Conservation (phyloP, 768 basidiomycete species). For the Mrakia frigida region DNA sequence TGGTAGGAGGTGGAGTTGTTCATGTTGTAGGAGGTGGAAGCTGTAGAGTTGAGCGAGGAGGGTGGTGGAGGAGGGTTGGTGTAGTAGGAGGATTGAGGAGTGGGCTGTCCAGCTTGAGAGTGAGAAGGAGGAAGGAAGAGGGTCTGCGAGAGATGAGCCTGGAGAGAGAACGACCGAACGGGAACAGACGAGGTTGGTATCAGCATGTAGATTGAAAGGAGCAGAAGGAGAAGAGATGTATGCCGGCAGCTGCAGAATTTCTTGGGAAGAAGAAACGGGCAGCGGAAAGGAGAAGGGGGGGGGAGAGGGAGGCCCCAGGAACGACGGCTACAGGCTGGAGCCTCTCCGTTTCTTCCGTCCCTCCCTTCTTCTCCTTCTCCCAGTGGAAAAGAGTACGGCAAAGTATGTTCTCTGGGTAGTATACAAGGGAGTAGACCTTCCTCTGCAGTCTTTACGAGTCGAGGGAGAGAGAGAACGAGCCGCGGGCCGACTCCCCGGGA, state of each 20-base stretch:
- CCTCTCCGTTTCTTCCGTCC: neutral
- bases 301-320: constrained; percentile 1
- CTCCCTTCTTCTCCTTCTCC: neutral
- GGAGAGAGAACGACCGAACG: neutral
- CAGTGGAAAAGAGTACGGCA: neutral
- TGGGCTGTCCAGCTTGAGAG: constrained; percentile 22
- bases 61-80: constrained; percentile 21
- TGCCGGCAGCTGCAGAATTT: neutral
- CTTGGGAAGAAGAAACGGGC: neutral
- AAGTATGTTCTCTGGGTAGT: neutral
- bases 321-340: neutral
- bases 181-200: neutral
- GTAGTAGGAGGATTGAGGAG: constrained; percentile 26
- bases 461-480: neutral
- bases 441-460: neutral
- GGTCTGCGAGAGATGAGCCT: constrained; percentile 32
- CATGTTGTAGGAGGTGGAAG: constrained; percentile 16
- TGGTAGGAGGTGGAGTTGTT: constrained; percentile 2
- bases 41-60: constrained; percentile 26
- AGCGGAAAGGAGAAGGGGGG: neutral
- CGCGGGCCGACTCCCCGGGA: neutral
- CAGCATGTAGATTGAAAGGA: neutral
- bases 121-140: constrained; percentile 16
- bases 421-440: neutral
- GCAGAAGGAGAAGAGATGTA: neutral